Conservation (phyloP, 2,329 filamentous ascomycete genomes). For the Chaetoscypha palmicola region DNA sequence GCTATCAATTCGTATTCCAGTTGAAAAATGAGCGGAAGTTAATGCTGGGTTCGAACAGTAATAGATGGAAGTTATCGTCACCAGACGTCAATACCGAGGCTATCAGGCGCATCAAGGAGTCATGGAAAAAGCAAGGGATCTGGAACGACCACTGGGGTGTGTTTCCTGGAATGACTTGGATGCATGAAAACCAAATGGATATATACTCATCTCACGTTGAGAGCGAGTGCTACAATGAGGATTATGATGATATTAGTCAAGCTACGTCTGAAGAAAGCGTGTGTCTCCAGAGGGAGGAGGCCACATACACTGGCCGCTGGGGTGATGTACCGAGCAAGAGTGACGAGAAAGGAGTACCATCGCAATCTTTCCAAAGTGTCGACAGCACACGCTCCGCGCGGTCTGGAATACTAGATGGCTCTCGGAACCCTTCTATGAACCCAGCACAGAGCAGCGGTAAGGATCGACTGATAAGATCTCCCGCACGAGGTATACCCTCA, state of each 20-base stretch:
- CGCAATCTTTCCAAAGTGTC: too few relatives aligned
- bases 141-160: background rate
- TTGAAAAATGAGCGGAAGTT: background rate
- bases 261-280: background rate
- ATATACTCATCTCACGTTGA: background rate
- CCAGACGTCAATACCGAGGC: background rate
- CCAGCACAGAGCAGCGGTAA: too few relatives aligned
- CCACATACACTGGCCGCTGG: too few relatives aligned
- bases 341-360: too few relatives aligned
- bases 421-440: too few relatives aligned
- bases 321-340: too few relatives aligned
- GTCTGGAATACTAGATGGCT: too few relatives aligned
- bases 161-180: background rate
- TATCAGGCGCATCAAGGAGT: background rate
- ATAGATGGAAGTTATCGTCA: background rate
- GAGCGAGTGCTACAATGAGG: background rate
- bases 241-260: background rate
- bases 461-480: too few relatives aligned
- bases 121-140: background rate
- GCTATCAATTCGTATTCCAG: background rate
- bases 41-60: background rate
- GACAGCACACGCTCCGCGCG: too few relatives aligned
- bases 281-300: too few relatives aligned
- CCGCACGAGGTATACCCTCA: too few relatives aligned
- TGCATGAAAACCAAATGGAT: background rate